These are phyloP conservation scores for Syzygium aromaticum DNA, from an alignment of 345 rosid species.

Conservation along the genomic window DNA sequence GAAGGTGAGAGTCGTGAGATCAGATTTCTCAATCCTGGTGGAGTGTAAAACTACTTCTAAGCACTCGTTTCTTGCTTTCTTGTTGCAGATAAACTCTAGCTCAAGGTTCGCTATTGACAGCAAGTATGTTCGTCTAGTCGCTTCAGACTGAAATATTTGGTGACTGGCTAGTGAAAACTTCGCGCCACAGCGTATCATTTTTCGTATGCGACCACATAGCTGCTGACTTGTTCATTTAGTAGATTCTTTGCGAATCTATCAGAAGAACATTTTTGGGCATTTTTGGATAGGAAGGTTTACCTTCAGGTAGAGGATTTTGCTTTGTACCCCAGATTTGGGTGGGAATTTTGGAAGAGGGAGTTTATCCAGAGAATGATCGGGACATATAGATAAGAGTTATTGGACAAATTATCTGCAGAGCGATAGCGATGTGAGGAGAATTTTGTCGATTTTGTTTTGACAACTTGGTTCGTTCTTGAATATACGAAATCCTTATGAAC, in stretches of 20 bases:
- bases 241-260: neutral
- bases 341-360: neutral
- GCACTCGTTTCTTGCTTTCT: neutral
- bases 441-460: neutral
- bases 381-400: neutral
- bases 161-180: neutral
- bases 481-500: neutral
- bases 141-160: conserved; percentile 20
- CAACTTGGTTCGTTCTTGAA: neutral
- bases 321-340: neutral
- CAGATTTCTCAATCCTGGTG: neutral
- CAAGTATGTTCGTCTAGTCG: conserved; percentile 49
- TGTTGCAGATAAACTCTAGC: conserved; percentile 56
- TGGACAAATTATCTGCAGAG: neutral
- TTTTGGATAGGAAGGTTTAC: neutral
- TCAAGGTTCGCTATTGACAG: conserved; percentile 46
- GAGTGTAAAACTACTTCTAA: neutral
- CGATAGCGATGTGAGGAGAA: neutral
- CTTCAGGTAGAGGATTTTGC: neutral
- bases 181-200: neutral
- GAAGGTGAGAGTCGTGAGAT: conserved; percentile 38
- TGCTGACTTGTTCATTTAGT: neutral
- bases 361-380: neutral
- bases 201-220: neutral
- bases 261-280: neutral